Evolutionary conservation across 2,329 filamentous ascomycete species (phyloP).

Genomic region (Trichoderma guizhouense): DNA sequence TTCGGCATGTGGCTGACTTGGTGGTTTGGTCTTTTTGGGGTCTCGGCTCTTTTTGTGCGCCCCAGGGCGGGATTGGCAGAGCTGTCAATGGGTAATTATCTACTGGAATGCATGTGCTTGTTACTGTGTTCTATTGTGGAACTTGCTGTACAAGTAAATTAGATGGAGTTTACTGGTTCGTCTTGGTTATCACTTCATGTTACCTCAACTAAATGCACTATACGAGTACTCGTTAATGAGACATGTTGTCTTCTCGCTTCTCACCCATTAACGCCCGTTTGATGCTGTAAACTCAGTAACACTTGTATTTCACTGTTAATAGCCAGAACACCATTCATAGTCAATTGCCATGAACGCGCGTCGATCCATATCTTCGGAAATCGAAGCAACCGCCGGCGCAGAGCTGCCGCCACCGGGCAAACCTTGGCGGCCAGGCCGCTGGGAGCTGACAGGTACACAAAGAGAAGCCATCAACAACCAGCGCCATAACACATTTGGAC

Average conservation of each 20-base stretch:
- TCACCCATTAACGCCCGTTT: not conserved
- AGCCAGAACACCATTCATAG: not conserved
- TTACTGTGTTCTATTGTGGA: not conserved
- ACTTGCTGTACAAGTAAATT: not conserved
- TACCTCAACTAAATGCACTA: not conserved
- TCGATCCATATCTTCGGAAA: not conserved
- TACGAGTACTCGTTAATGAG: not conserved
- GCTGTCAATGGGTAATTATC: not conserved
- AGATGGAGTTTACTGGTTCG: not conserved
- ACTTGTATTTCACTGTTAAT: not conserved
- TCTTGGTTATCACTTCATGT: not conserved
- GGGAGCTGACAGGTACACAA: not conserved
- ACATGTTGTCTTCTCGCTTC: not conserved
- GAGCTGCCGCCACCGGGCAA: not conserved
- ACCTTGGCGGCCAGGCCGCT: not conserved
- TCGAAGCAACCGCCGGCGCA: not conserved
- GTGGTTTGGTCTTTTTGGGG: not conserved
- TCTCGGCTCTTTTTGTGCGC: not conserved
- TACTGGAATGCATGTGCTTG: not conserved
- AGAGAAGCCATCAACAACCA: not conserved
- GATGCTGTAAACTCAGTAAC: not conserved
- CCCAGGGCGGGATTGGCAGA: not conserved
- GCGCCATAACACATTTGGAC: not conserved
- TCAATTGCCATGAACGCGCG: not conserved
- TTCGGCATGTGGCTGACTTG: slow-evolving; percentile 2